Base-by-base conservation (phyloP, 176 grass and related monocot genomes). In the Lolium rigidum region DNA sequence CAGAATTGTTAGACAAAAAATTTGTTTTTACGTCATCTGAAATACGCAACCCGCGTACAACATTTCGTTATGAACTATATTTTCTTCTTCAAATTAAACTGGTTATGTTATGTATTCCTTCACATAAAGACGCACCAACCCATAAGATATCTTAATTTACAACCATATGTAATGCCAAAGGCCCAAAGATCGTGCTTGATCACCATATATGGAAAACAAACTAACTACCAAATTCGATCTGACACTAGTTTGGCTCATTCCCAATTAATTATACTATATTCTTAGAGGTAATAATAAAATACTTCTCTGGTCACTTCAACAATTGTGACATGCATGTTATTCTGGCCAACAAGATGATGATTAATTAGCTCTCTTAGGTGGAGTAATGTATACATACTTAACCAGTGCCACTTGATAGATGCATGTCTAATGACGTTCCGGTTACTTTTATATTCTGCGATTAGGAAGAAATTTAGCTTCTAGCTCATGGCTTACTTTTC, bases 311-410 rank as follows among this genome's bases (percentile, higher is more conserved):
- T 78, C 74, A 41, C 35, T 52, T 88, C 80, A 28, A 6, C 74
- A 66, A 52, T 4, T 28, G 54, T 73, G 87, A 79, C 41, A 43
- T 77, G 62, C 25, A 70, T 62, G 58, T 38, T 61, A 71, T 51
- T 73, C 71, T 79, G 20, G 75, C 65, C 64, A 84, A 21, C 74
- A 83, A 88, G 49, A 79, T 79, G n/a, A 73, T 79, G 87, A 50
- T 62, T 64, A 76, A 50, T 62, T 64, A 76, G 26, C 26, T 28
- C 26, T 28, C 26, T 83, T 59, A 4, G 54, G 21, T 76, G 73
- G 25, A 55, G 73, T n/a, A 15, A 28, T 5, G 51, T 24, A 74
- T 26, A 84, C 12, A 20, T 43, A 28, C 65, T 31, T 21, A 37
- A 35, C 35, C 13, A 58, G 15, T 69, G 41, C 5, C 2, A 26